phyloP scores from a whole-genome alignment of 2,329 filamentous ascomycete genomes.

The Cladosporium sp. region DNA sequence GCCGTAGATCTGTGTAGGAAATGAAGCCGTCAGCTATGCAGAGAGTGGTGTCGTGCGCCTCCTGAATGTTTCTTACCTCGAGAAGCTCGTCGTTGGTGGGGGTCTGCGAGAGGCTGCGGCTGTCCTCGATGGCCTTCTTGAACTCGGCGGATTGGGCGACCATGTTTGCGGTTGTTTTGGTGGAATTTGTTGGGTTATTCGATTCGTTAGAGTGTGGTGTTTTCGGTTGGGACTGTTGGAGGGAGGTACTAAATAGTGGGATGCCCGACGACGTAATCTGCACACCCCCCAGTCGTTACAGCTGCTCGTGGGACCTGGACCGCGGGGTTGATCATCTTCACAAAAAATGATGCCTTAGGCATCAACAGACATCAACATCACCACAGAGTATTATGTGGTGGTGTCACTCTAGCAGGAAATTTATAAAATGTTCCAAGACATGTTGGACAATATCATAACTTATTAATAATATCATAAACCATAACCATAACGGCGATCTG shows the following conservation, averaged over 20 bases:
- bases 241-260: slow-evolving; percentile 12
- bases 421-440: not conserved
- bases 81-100: slow-evolving; percentile 67
- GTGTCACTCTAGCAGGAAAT: not conserved
- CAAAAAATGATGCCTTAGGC: not conserved
- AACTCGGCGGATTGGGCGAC: slow-evolving; percentile 63
- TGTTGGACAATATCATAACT: not conserved
- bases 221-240: slow-evolving; percentile 14
- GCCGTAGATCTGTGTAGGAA: slow-evolving; percentile 55
- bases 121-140: slow-evolving; percentile 71
- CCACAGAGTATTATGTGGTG: not conserved
- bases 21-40: not conserved
- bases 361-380: not conserved
- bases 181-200: not conserved
- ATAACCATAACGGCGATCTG: not conserved
- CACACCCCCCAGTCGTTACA: not conserved
- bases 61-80: slow-evolving; percentile 43
- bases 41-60: not conserved
- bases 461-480: not conserved
- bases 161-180: slow-evolving; percentile 22
- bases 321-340: slow-evolving; percentile 13
- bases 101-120: slow-evolving; percentile 68
- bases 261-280: slow-evolving; percentile 19
- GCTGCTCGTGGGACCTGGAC: not conserved
- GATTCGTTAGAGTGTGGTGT: not conserved